Evolutionary conservation across 495 filamentous ascomycete genomes (phyloP).

Genomic region (Talaromyces liani): DNA sequence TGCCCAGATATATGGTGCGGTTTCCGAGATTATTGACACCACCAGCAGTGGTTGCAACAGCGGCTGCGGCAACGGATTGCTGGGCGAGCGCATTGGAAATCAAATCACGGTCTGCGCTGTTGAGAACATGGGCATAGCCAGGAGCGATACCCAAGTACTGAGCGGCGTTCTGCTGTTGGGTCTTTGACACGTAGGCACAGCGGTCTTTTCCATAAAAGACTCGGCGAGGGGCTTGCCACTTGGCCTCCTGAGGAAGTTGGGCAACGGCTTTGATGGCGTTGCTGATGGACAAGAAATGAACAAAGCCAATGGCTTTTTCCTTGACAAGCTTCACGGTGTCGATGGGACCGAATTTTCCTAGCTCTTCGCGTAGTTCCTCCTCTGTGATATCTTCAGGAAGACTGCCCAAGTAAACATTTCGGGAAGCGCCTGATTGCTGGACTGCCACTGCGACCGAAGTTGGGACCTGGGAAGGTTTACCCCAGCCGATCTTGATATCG

Average conservation of each 20-base stretch:
- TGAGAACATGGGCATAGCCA: conserved; percentile 94
- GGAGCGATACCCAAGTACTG: conserved; percentile 97
- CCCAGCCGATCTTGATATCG: conserved; percentile 99
- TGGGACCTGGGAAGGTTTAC: conserved; percentile 95
- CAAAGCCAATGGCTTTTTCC: conserved; percentile 97
- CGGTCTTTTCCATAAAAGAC: conserved; percentile 99
- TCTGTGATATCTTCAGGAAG: conserved; percentile 83
- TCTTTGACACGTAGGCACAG: conserved; percentile 98
- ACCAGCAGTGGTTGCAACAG: conserved; percentile 91
- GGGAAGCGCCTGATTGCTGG: conserved; percentile 95
- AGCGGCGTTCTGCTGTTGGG: conserved; percentile 97
- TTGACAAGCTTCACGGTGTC: conserved; percentile 97
- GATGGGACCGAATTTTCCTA: conserved; percentile 93
- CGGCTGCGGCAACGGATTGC: conserved; percentile 93
- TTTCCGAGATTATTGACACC: conserved; percentile 97
- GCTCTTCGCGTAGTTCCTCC: conserved; percentile 87
- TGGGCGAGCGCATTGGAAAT: conserved; percentile 95
- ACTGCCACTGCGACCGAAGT: conserved; percentile 94
- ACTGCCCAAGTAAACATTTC: conserved; percentile 96
- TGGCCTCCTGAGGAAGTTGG: conserved; percentile 89
- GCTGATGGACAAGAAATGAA: conserved; percentile 94
- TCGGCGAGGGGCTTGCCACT: conserved; percentile 91
- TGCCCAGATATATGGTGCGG: conserved; percentile 94
- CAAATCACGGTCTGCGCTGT: conserved; percentile 88
- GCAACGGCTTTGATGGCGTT: conserved; percentile 99